These are phyloP conservation scores for Dioszegia crocea DNA, from an alignment of 768 basidiomycete genomes.

Conservation along the genomic window DNA sequence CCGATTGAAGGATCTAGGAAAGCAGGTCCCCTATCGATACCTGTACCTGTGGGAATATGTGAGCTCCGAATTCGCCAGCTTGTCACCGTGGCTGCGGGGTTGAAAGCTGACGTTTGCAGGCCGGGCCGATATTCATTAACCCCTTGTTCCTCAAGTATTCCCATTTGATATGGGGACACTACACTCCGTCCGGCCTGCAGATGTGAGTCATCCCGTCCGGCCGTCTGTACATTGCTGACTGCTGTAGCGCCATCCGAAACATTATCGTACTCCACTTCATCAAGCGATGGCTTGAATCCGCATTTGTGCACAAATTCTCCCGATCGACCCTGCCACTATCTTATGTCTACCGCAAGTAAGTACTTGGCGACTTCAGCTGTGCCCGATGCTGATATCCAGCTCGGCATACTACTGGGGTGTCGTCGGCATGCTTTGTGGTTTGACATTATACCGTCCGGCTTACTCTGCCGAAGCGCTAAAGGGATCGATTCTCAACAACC, in stretches of 20 bases:
- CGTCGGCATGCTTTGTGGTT: constrained; percentile 71
- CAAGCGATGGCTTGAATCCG: constrained; percentile 87
- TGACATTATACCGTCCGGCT: constrained; percentile 73
- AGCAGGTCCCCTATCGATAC: constrained; percentile 80
- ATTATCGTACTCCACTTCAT: constrained; percentile 80
- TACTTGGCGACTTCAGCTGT: constrained; percentile 2
- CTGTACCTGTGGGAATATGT: constrained; percentile 96
- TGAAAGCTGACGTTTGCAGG: constrained; percentile 52
- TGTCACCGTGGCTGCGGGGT: too few species aligned
- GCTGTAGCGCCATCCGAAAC: constrained; percentile 47
- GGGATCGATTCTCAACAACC: constrained; percentile 63
- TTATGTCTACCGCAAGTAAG: constrained; percentile 87
- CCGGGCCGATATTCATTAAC: constrained; percentile 83
- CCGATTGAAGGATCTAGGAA: constrained; percentile 80
- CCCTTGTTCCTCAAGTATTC: constrained; percentile 75
- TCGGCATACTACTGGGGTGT: constrained; percentile 84
- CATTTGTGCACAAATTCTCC: constrained; percentile 93
- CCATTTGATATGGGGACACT: constrained; percentile 62
- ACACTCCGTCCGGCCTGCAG: constrained; percentile 50
- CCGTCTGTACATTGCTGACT: constrained; percentile 45
- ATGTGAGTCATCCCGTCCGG: constrained; percentile 35
- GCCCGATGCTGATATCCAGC: constrained; percentile 52
- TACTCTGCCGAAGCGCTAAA: constrained; percentile 66
- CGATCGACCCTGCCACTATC: constrained; percentile 83
- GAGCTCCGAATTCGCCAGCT: too few species aligned